phyloP scores from a whole-genome alignment of 257 asterid species.

The Fraxinus pennsylvanica region DNA sequence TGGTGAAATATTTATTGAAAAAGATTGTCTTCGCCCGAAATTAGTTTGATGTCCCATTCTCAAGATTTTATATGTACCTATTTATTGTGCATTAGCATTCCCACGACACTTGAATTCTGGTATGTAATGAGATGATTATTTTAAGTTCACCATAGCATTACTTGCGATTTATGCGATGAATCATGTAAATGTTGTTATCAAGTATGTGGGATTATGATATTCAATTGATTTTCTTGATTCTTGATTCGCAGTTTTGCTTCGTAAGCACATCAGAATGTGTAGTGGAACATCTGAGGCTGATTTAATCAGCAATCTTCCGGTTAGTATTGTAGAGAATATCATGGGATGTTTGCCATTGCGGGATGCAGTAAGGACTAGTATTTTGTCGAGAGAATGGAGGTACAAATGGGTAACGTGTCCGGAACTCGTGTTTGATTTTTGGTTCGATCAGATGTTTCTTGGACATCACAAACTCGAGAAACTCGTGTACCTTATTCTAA shows the following conservation, averaged over 20 bases:
- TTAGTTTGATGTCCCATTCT: neutral
- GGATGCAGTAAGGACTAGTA: conserved; percentile 57
- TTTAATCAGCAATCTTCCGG: conserved; percentile 43
- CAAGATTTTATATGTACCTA: neutral
- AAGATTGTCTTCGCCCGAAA: neutral
- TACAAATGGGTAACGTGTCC: conserved; percentile 54
- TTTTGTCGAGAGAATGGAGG: conserved; percentile 59
- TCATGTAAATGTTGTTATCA: neutral
- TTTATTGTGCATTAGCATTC: neutral
- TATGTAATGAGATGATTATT: neutral
- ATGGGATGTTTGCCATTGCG: conserved; percentile 58
- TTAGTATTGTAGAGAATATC: conserved; percentile 44
- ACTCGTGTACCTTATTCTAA: conserved; percentile 44
- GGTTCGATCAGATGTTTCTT: conserved; percentile 49
- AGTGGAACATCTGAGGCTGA: conserved; percentile 29
- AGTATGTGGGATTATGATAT: neutral
- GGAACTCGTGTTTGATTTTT: conserved; percentile 48
- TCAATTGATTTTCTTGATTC: neutral
- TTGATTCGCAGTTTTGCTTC: conserved; percentile 21
- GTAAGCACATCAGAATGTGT: conserved; percentile 31
- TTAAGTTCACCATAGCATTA: neutral
- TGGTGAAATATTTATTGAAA: neutral
- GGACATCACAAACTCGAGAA: conserved; percentile 49
- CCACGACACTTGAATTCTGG: neutral
- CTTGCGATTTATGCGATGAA: neutral